Percentiles rank a stretch among this genome's conserved stretches.
Conservation (phyloP, 2,329 filamentous ascomycete species). For the Calonectria multiphialidica region DNA sequence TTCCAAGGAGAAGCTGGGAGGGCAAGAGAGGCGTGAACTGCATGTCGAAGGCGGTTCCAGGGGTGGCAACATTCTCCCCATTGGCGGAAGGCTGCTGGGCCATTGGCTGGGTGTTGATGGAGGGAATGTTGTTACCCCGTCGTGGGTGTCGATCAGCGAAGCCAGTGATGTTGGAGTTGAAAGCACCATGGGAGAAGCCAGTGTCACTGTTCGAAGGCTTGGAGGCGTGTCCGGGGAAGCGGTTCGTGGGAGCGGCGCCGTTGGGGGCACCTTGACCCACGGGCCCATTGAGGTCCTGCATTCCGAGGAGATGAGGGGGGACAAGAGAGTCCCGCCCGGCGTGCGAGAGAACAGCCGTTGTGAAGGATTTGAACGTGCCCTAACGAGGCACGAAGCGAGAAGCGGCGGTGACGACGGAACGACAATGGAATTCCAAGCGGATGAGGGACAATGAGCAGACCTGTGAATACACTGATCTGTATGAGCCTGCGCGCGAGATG, state of each 20-base stretch:
- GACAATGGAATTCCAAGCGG: conserved; percentile 26
- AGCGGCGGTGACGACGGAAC: conserved; percentile 24
- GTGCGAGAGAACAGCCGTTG: conserved; percentile 86
- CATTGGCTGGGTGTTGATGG: conserved; percentile 88
- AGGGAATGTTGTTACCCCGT: conserved; percentile 87
- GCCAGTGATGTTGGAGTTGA: conserved; percentile 85
- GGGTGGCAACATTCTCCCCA: conserved; percentile 82
- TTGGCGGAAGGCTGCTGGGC: conserved; percentile 60
- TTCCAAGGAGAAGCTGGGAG: conserved; percentile 93
- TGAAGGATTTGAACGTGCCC: conserved; percentile 73
- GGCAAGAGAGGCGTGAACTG: conserved; percentile 97
- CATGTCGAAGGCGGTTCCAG: conserved; percentile 94
- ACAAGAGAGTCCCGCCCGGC: conserved; percentile 85
- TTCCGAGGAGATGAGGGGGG: conserved; percentile 88
- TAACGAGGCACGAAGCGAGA: conserved; percentile 39
- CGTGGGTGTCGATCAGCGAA: conserved; percentile 91
- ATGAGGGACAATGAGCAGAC: conserved; percentile 24
- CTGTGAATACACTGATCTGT: conserved; percentile 2
- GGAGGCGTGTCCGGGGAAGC: conserved; percentile 77
- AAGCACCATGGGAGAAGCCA: conserved; percentile 93
- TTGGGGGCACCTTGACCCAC: conserved; percentile 57
- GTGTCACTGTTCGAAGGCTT: conserved; percentile 88
- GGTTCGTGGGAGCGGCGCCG: conserved; percentile 65
- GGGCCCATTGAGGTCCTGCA: conserved; percentile 86
- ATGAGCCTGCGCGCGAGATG: conserved; percentile 1